Percentiles rank a stretch among this genome's conserved stretches.
Conservation (phyloP, 2,329 filamentous ascomycete species). For the Scedosporium boydii region DNA sequence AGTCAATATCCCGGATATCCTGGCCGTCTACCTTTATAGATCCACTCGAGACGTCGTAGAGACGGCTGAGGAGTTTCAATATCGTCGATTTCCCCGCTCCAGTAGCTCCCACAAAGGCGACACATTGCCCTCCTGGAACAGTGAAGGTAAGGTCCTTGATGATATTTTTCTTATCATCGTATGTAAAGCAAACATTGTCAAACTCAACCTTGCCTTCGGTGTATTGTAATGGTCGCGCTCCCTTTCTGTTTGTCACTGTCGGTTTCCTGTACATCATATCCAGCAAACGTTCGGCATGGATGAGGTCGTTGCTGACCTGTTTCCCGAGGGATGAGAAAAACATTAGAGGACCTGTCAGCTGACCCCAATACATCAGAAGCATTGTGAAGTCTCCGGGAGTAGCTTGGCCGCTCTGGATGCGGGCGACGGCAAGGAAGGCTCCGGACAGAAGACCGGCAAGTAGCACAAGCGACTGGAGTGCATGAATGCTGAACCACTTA, state of each 20-base stretch:
- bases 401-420: constrained; percentile 51
- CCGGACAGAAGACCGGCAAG: constrained; percentile 59
- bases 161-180: constrained; percentile 49
- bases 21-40: constrained; percentile 46
- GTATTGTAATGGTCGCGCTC: constrained; percentile 39
- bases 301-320: constrained; percentile 44
- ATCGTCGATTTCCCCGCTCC: constrained; percentile 51
- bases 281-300: constrained; percentile 47
- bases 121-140: constrained; percentile 40
- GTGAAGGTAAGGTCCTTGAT: constrained; percentile 44
- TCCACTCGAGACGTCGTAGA: constrained; percentile 46
- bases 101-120: constrained; percentile 51
- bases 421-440: constrained; percentile 51
- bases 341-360: constrained; percentile 60
- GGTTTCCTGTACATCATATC: constrained; percentile 49
- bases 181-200: constrained; percentile 45
- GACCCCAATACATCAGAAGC: constrained; percentile 64
- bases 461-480: constrained; percentile 53
- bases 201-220: constrained; percentile 46
- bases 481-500: constrained; percentile 17
- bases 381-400: constrained; percentile 61
- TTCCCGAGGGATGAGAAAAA: constrained; percentile 55
- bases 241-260: constrained; percentile 41
- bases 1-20: constrained; percentile 44
- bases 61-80: constrained; percentile 48